Evolutionary conservation across 768 basidiomycete species (phyloP), one percentile per base, ranked within the genome.

Genomic region (Epithele typhae): DNA sequence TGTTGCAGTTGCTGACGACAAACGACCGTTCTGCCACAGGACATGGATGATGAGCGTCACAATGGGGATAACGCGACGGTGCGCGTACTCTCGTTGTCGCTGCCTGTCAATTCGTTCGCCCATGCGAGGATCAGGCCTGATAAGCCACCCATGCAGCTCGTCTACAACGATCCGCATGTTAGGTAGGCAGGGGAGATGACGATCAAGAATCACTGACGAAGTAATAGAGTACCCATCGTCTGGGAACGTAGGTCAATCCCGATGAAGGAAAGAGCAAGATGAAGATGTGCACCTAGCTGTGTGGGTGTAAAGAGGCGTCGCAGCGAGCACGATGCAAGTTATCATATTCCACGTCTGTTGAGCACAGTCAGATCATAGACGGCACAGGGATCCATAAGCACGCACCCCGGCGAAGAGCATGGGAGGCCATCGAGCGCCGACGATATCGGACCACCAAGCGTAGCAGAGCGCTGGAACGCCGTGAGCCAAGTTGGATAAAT

Each of bases 371-470:
- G n/a, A n/a, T n/a, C n/a, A n/a, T n/a, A n/a, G n/a, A n/a, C n/a
- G n/a, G n/a, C n/a, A n/a, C n/a, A n/a, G n/a, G n/a, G n/a, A n/a
- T n/a, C n/a, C n/a, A n/a, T n/a, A n/a, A n/a, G 10, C 5, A 52
- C 66, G 38, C 41, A 69, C 67, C 21, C 66, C 68, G 6, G 68
- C 65, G 17, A 70, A 43, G 8, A 70, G 34, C 43, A 70, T 68
- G 4, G 68, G 68, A n/a, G 67, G 68, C 68, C 68, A 69, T 18
- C 68, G 57, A 5, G 57, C 50, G 9, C 59, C 27, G 10, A 69
- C 57, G 2, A 63, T 63, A 44, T 70, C 68, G 6, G 68, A 69
- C 61, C 63, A 68, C 65, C 67, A 70, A 6, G 68, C 68, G 45
- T 59, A 70, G 1, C 50, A 38, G 9, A 69, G 45, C 5, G 67